phyloP scores from a whole-genome alignment of 768 basidiomycete genomes.

The Boletellus sp. region DNA sequence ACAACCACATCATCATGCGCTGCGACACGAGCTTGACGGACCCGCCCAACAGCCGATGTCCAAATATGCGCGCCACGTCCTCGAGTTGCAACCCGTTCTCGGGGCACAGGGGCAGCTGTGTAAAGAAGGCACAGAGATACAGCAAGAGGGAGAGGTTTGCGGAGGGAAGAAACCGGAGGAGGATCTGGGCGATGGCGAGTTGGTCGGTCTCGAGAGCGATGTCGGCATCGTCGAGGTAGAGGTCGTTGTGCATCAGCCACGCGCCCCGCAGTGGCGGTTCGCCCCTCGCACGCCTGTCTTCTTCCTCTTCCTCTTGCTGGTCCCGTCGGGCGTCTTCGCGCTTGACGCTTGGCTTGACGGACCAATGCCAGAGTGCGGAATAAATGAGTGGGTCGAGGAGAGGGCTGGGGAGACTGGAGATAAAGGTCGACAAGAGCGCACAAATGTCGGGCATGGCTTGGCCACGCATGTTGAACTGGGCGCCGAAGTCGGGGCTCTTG shows the following conservation, averaged over 20 bases:
- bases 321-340: constrained; percentile 30
- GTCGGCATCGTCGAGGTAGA: constrained; percentile 15
- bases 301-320: constrained; percentile 32
- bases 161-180: constrained; percentile 49
- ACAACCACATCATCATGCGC: constrained; percentile 33
- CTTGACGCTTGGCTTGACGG: constrained; percentile 40
- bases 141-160: constrained; percentile 39
- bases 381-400: constrained; percentile 42
- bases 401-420: constrained; percentile 45
- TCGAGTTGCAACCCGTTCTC: constrained; percentile 47
- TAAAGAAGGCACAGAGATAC: constrained; percentile 48
- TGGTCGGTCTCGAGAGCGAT: constrained; percentile 31
- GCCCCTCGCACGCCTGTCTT: constrained; percentile 27
- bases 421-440: constrained; percentile 44
- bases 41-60: constrained; percentile 38
- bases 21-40: constrained; percentile 21
- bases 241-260: constrained; percentile 10
- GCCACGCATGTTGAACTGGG: constrained; percentile 27
- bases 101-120: constrained; percentile 47
- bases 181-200: constrained; percentile 40
- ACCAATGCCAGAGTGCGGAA: constrained; percentile 42
- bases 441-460: constrained; percentile 43
- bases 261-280: constrained; percentile 21
- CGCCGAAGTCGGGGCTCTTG: constrained; percentile 22
- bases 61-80: constrained; percentile 46